A percentile compares a stretch with the other conserved stretches of the same genome.
These are phyloP conservation scores for Aureobasidium sp. DNA, from an alignment of 2,329 filamentous ascomycete species.

Conservation along the genomic window DNA sequence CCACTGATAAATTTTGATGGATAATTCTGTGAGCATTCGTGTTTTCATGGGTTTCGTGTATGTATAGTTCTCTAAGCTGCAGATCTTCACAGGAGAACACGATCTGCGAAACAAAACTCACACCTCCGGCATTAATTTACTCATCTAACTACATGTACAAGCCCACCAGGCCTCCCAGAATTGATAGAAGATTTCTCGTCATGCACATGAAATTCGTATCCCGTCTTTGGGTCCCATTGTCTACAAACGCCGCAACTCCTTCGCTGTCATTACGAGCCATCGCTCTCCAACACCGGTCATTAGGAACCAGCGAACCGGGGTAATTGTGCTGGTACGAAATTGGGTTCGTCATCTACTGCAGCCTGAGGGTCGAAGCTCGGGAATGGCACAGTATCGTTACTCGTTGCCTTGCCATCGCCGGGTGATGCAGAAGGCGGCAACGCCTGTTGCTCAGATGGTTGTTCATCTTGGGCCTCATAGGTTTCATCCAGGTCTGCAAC, in stretches of 20 bases:
- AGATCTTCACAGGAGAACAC: too few relatives aligned
- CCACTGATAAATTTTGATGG: too few relatives aligned
- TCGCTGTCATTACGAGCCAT: neutral
- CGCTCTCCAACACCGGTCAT: neutral
- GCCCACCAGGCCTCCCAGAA: neutral
- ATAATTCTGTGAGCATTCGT: too few relatives aligned
- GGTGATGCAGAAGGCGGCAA: neutral
- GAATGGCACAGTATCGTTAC: constrained; percentile 10
- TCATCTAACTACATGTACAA: neutral
- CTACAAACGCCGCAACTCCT: neutral
- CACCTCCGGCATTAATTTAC: too few relatives aligned
- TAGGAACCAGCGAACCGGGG: constrained; percentile 12
- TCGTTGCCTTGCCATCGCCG: neutral
- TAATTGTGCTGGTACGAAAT: constrained; percentile 14
- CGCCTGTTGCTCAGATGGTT: neutral
- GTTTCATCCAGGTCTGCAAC: neutral
- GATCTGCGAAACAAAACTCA: too few relatives aligned
- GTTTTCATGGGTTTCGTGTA: too few relatives aligned
- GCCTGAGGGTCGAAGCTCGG: constrained; percentile 7
- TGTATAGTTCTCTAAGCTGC: too few relatives aligned
- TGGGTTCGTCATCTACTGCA: neutral
- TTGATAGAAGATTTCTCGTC: constrained; percentile 1
- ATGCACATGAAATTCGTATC: constrained; percentile 6
- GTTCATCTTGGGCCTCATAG: neutral
- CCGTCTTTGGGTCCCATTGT: neutral